Evolutionary conservation across 495 filamentous ascomycete genomes (phyloP).

Genomic region (Filosporella fistucella): DNA sequence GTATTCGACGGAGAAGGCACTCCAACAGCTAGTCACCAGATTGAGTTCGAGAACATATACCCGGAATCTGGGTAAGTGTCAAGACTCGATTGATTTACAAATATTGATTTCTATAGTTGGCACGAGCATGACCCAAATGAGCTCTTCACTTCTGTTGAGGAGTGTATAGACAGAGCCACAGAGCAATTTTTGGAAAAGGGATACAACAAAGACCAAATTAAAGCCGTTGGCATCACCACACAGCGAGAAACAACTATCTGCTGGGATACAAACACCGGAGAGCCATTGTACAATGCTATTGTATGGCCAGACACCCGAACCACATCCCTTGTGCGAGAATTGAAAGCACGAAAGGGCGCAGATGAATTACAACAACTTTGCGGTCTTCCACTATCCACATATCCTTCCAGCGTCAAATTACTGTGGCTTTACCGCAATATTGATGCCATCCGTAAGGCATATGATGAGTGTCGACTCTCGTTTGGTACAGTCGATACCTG

Average conservation of each 20-base stretch:
- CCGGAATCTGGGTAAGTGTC: constrained; percentile 78
- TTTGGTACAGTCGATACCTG: constrained; percentile 95
- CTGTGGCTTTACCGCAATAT: constrained; percentile 79
- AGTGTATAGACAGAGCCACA: constrained; percentile 80
- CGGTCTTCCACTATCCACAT: constrained; percentile 87
- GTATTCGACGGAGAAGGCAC: constrained; percentile 82
- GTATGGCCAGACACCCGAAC: constrained; percentile 94
- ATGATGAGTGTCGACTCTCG: constrained; percentile 73
- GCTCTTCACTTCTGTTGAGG: constrained; percentile 71
- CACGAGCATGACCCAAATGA: constrained; percentile 90
- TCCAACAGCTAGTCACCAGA: constrained; percentile 82
- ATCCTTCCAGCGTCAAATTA: constrained; percentile 87
- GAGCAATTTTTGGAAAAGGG: constrained; percentile 68
- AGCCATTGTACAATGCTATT: constrained; percentile 84
- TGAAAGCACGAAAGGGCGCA: constrained; percentile 62
- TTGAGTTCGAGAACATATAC: constrained; percentile 87
- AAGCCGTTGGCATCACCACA: constrained; percentile 87
- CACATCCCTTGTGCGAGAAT: constrained; percentile 70
- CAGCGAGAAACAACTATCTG: constrained; percentile 91
- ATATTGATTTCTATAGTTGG: constrained; percentile 54
- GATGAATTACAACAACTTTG: constrained; percentile 71
- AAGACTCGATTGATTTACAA: constrained; percentile 6
- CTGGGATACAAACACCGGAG: constrained; percentile 84
- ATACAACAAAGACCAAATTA: constrained; percentile 66
- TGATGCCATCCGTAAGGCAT: constrained; percentile 66